phyloP scores from a whole-genome alignment of 768 basidiomycete genomes.

The Leccinum fibrillosum region DNA sequence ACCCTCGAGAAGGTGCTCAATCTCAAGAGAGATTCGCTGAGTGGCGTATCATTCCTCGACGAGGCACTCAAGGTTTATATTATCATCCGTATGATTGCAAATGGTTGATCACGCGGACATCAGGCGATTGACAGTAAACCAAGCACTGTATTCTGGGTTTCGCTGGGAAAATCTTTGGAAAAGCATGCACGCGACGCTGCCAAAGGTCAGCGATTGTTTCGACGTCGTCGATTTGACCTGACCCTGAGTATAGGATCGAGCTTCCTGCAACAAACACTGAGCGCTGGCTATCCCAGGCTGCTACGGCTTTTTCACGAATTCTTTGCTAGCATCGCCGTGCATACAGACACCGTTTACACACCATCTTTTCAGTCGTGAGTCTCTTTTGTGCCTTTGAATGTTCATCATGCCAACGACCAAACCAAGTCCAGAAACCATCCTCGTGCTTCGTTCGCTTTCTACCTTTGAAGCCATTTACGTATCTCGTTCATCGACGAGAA shows the following conservation, averaged over 20 bases:
- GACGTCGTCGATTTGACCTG: neutral
- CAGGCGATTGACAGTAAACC: constrained; percentile 90
- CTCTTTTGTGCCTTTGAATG: neutral
- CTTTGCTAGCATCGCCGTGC: constrained; percentile 91
- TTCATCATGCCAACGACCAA: neutral
- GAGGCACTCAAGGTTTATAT: constrained; percentile 83
- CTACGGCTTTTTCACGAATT: constrained; percentile 94
- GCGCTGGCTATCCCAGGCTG: constrained; percentile 81
- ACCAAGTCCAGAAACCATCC: constrained; percentile 83
- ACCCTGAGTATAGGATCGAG: constrained; percentile 58
- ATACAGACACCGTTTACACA: constrained; percentile 92
- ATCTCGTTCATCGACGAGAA: constrained; percentile 73
- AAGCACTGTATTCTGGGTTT: constrained; percentile 87
- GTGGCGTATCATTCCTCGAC: constrained; percentile 79
- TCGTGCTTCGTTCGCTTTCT: constrained; percentile 80
- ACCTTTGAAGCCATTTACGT: constrained; percentile 89
- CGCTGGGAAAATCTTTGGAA: constrained; percentile 77
- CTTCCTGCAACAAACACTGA: constrained; percentile 88
- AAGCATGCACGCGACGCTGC: constrained; percentile 77
- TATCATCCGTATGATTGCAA: too few relatives aligned
- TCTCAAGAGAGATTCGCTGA: constrained; percentile 79
- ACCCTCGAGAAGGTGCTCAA: constrained; percentile 91
- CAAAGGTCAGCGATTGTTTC: constrained; percentile 50
- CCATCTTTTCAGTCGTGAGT: constrained; percentile 78
- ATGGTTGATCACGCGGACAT: constrained; percentile 2